These are phyloP conservation scores for Calycina herbarum DNA, from an alignment of 2,329 filamentous ascomycete species.

Conservation along the genomic window DNA sequence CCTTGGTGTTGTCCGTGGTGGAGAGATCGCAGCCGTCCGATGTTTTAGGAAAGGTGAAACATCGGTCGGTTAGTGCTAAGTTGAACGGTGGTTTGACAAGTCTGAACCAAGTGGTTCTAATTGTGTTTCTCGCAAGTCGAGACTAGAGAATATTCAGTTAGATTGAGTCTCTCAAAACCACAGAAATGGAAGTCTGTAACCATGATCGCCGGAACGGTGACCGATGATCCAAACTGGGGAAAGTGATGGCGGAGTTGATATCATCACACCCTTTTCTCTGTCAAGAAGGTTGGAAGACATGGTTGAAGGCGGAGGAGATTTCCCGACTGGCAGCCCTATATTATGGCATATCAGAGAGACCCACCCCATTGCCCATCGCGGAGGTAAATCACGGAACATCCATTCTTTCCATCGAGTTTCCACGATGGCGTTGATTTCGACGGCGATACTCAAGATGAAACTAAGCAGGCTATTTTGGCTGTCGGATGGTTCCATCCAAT, in stretches of 20 bases:
- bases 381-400: neutral
- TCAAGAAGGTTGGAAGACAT: neutral
- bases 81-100: neutral
- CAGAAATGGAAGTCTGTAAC: too few species aligned
- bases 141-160: neutral
- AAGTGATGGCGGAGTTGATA: neutral
- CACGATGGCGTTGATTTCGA: too few species aligned
- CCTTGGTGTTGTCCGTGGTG: neutral
- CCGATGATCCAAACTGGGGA: neutral
- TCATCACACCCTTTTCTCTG: neutral
- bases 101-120: neutral
- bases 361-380: neutral
- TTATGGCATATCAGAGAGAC: neutral
- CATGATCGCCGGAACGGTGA: neutral
- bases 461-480: neutral
- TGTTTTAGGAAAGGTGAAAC: neutral
- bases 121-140: neutral
- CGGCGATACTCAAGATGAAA: neutral
- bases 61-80: neutral
- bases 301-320: neutral
- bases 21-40: neutral
- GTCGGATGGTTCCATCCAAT: neutral
- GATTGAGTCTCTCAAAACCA: too few species aligned
- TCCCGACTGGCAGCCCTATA: conserved; percentile 1
- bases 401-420: too few species aligned